Base-by-base conservation (phyloP, 306 rosid species). In the Abrus pulchellus region DNA sequence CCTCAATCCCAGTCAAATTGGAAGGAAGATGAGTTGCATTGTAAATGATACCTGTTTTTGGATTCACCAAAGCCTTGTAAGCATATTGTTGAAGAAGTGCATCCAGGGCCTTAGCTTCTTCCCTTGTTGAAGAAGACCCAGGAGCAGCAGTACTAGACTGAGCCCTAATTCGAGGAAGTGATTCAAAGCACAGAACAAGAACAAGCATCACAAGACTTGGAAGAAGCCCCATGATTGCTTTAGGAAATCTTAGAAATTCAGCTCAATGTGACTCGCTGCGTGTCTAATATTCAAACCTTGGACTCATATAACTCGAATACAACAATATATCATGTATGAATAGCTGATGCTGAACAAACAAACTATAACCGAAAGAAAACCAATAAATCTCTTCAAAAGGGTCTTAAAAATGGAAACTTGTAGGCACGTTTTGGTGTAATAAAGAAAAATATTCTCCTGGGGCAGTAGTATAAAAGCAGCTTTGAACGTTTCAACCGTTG, bases 401-500 rank as follows among this genome's bases (percentile, higher is more conserved):
- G 43, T 65, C 84, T 33, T 67, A 20, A 62, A 75, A 80, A 81
- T 79, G 72, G 59, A 62, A 68, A 78, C 78, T 86, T 73, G 85
- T 2, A 45, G 57, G 67, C 90, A 83, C 83, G 76, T 73, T 84
- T 74, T 62, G 70, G 72, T 76, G 79, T 61, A 78, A 69, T 70
- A 78, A 84, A 83, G 89, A 50, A 49, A 81, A 73, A 76, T 74
- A 83, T 77, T 84, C 75, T 78, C 74, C 36, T 10, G 67, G 67
- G 77, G 41, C 11, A 1, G 61, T 59, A 52, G 7, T 41, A 62
- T 43, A 54, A 87, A 92, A 89, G 94, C 86, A 80, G 80, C 90
- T 88, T 87, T 87, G 87, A 88, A 84, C 79, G 88, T 92, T 90
- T 86, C 88, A 92, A 68, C 93, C 92, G 93, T 92, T 90, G 84